phyloP scores from a whole-genome alignment of 805 yeast genomes.

The Wickerhamiella brachini region DNA sequence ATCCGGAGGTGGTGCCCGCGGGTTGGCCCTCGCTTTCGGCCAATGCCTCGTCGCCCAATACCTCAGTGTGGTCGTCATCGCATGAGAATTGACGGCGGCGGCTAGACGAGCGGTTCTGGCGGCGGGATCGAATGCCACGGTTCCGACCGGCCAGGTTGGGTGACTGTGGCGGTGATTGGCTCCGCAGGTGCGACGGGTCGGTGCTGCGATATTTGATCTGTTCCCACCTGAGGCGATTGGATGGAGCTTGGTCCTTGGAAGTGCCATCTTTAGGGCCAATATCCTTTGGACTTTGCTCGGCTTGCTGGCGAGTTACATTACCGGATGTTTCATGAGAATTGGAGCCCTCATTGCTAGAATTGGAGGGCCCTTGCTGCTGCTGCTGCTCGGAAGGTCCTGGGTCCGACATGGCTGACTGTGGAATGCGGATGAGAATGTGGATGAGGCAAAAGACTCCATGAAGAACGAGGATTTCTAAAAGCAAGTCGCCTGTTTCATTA shows the following conservation, averaged over 20 bases:
- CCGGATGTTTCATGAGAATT: background rate
- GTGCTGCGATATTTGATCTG: background rate
- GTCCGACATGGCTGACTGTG: background rate
- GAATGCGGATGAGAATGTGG: background rate
- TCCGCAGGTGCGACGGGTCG: background rate
- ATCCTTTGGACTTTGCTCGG: background rate
- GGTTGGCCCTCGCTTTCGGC: slow-evolving; percentile 11
- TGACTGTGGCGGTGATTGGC: background rate
- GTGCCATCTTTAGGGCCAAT: background rate
- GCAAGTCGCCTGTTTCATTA: too few species aligned
- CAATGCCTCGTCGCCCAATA: slow-evolving; percentile 1
- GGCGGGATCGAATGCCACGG: background rate
- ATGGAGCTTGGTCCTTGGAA: background rate
- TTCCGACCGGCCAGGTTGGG: background rate
- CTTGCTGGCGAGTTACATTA: too few species aligned
- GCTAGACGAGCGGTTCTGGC: background rate
- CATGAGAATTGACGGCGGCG: slow-evolving; percentile 7
- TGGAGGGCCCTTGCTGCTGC: background rate
- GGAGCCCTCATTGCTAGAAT: background rate
- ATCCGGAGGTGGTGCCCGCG: background rate
- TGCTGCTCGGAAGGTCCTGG: background rate
- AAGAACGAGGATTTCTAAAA: too few species aligned
- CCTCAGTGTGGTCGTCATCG: slow-evolving; percentile 11
- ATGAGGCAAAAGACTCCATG: background rate
- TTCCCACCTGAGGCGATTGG: background rate